phyloP scores from a whole-genome alignment of 306 rosid genomes.

The Cajanus cajan region DNA sequence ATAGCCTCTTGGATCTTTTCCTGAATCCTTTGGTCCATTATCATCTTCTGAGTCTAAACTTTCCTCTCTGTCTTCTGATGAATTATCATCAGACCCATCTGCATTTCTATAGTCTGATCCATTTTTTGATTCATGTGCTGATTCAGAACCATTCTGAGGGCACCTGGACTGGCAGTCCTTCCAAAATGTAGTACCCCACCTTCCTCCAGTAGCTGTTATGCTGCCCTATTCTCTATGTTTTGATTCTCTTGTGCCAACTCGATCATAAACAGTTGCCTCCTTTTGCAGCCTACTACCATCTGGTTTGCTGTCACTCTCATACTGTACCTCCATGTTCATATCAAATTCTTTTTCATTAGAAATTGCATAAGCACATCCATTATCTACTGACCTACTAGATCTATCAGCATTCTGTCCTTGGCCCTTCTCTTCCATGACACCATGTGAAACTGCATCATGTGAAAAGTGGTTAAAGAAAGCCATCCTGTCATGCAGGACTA shows the following conservation, averaged over 20 bases:
- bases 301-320: constrained; percentile 70
- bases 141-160: constrained; percentile 66
- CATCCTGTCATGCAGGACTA: constrained; percentile 57
- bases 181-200: constrained; percentile 97
- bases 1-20: constrained; percentile 65
- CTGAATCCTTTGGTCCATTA: constrained; percentile 50
- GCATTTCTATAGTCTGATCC: constrained; percentile 62
- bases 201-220: constrained; percentile 58
- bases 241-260: constrained; percentile 42
- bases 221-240: too few species aligned
- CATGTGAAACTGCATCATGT: constrained; percentile 63
- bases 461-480: constrained; percentile 77
- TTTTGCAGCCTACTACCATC: constrained; percentile 57
- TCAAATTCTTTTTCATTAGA: constrained; percentile 78
- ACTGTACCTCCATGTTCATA: constrained; percentile 69
- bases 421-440: constrained; percentile 62
- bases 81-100: constrained; percentile 69
- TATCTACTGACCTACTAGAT: constrained; percentile 48
- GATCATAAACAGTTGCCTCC: constrained; percentile 54
- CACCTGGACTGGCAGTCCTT: constrained; percentile 83
- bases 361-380: constrained; percentile 52
- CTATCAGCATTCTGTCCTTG: constrained; percentile 58
- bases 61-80: constrained; percentile 60
- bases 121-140: constrained; percentile 72
- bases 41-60: constrained; percentile 78